phyloP scores from a whole-genome alignment of 2,329 filamentous ascomycete genomes.

The Phyllosticta citrichinensis region DNA sequence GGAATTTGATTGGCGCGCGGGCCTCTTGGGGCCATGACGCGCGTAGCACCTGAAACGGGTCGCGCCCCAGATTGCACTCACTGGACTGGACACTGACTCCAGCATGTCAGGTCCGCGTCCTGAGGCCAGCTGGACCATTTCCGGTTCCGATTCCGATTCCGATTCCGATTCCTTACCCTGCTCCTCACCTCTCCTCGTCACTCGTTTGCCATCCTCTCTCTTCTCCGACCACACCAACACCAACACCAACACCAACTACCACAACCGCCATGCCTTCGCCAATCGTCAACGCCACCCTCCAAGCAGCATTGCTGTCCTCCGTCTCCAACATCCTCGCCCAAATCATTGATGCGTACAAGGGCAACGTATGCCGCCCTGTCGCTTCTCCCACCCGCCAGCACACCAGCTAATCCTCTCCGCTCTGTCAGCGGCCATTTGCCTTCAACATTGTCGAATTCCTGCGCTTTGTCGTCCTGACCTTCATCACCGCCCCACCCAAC shows the following conservation, averaged over 20 bases:
- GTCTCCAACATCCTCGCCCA: constrained; percentile 29
- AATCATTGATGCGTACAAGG: constrained; percentile 25
- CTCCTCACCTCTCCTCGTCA: neutral
- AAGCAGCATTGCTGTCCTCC: constrained; percentile 25
- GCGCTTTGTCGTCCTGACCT: constrained; percentile 47
- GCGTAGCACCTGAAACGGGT: neutral
- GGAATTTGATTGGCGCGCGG: neutral
- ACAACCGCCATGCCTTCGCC: constrained; percentile 22
- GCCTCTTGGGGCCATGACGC: neutral
- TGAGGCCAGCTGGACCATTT: neutral
- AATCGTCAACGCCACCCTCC: constrained; percentile 10
- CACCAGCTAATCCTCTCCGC: constrained; percentile 4
- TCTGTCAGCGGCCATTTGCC: constrained; percentile 20
- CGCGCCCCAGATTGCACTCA: neutral
- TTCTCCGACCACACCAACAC: neutral
- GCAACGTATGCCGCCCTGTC: constrained; percentile 13
- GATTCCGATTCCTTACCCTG: too few species aligned
- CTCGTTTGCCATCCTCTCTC: neutral
- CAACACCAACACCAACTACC: constrained; percentile 13
- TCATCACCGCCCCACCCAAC: constrained; percentile 69
- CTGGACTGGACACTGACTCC: too few species aligned
- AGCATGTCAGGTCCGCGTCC: neutral
- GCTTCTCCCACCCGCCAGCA: neutral
- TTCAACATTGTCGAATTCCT: constrained; percentile 28
- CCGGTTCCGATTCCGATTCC: too few species aligned